Evolutionary conservation across 805 yeast species (phyloP).

Genomic region (Jamesozyma piceae): DNA sequence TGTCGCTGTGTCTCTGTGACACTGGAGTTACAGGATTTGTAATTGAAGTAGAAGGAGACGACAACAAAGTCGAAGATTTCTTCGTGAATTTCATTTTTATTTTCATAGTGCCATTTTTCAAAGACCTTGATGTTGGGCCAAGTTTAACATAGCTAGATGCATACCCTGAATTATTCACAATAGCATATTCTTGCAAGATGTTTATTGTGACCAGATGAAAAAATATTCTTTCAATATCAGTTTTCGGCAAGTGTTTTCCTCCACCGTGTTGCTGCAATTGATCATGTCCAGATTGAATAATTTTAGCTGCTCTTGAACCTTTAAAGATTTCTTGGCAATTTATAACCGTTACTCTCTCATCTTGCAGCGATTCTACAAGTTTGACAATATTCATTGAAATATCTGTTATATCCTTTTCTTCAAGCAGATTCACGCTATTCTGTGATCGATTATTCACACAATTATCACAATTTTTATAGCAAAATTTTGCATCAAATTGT

Average conservation of each 20-base stretch:
- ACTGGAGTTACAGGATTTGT: not conserved
- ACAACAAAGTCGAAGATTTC: conserved; percentile 14
- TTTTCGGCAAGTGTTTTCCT: conserved; percentile 55
- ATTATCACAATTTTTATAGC: conserved; percentile 76
- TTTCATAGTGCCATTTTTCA: conserved; percentile 37
- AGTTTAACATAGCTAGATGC: conserved; percentile 63
- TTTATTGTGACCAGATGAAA: conserved; percentile 63
- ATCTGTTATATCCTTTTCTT: conserved; percentile 58
- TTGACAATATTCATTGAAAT: conserved; percentile 50
- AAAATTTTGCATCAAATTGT: conserved; percentile 52
- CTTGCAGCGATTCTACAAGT: conserved; percentile 48
- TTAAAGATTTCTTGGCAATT: conserved; percentile 77
- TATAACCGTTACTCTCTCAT: conserved; percentile 58
- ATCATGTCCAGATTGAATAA: conserved; percentile 56
- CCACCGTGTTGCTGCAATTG: conserved; percentile 53
- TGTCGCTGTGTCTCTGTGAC: not conserved
- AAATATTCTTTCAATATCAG: conserved; percentile 72
- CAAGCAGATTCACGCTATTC: conserved; percentile 23
- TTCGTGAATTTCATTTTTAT: conserved; percentile 44
- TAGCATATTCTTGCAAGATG: conserved; percentile 59
- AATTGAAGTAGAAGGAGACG: conserved; percentile 3
- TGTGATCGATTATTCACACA: conserved; percentile 36
- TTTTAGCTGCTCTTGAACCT: conserved; percentile 59
- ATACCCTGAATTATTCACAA: conserved; percentile 69
- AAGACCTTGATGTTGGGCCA: conserved; percentile 46